These are phyloP conservation scores for Berberis thunbergii DNA, from an alignment of 164 flowering plant species.

Conservation along the genomic window DNA sequence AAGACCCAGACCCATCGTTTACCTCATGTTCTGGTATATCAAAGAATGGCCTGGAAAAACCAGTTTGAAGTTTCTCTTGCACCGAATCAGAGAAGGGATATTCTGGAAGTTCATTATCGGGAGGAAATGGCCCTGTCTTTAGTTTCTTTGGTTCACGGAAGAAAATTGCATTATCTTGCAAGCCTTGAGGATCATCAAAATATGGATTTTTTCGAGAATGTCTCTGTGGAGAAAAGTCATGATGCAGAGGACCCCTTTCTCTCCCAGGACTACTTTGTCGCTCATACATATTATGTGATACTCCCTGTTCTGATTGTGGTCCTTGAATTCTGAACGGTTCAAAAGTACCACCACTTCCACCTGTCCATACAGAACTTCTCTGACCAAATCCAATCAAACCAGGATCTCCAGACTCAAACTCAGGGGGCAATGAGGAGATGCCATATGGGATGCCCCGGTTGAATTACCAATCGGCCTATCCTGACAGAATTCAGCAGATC, in stretches of 20 bases:
- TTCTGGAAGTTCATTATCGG: slow-evolving; percentile 70
- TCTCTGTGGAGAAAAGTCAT: slow-evolving; percentile 38
- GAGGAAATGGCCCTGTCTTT: slow-evolving; percentile 38
- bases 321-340: slow-evolving; percentile 40
- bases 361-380: slow-evolving; percentile 27
- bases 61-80: slow-evolving; percentile 27
- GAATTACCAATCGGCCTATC: slow-evolving; percentile 32
- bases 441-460: slow-evolving; percentile 23
- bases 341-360: slow-evolving; percentile 26
- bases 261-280: slow-evolving; percentile 33
- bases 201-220: slow-evolving; percentile 26
- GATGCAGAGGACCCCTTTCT: slow-evolving; percentile 29
- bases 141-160: slow-evolving; percentile 56
- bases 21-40: slow-evolving; percentile 32
- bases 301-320: slow-evolving; percentile 26
- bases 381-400: slow-evolving; percentile 29
- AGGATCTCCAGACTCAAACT: slow-evolving; percentile 41
- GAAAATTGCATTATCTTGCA: slow-evolving; percentile 48
- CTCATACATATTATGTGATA: slow-evolving; percentile 34
- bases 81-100: slow-evolving; percentile 49
- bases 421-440: slow-evolving; percentile 38
- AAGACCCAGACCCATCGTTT: slow-evolving; percentile 31
- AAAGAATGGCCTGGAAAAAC: slow-evolving; percentile 21
- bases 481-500: slow-evolving; percentile 26
- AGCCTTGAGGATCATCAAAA: slow-evolving; percentile 62